phyloP scores from a whole-genome alignment of 371 early-diverging fungal species.

The Syncephalastrum racemosum region DNA sequence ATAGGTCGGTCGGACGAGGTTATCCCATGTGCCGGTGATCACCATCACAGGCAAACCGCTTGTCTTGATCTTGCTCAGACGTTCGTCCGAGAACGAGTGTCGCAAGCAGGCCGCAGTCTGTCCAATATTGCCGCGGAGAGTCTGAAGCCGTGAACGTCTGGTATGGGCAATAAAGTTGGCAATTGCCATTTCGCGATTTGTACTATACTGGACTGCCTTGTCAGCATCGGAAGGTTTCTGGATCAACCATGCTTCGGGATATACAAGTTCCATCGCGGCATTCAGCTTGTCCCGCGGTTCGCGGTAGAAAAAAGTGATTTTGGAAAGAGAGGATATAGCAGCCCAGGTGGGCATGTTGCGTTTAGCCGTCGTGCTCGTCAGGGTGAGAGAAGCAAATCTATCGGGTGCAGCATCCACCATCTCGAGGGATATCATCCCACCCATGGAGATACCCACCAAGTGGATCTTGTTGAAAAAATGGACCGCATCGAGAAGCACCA shows the following conservation, averaged over 20 bases:
- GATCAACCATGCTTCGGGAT: conserved; percentile 35
- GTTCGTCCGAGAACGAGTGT: conserved; percentile 37
- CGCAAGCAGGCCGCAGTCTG: conserved; percentile 39
- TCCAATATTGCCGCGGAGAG: conserved; percentile 33
- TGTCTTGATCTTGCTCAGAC: conserved; percentile 23
- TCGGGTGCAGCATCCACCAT: conserved; percentile 39
- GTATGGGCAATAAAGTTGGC: conserved; percentile 23
- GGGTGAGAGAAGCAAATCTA: conserved; percentile 41
- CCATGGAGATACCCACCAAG: conserved; percentile 77
- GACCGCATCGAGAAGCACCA: conserved; percentile 60
- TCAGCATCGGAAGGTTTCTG: conserved; percentile 21
- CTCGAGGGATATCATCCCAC: conserved; percentile 74
- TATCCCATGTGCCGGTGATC: conserved; percentile 41
- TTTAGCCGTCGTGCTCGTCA: conserved; percentile 46
- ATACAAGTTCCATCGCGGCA: conserved; percentile 33
- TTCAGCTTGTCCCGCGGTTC: conserved; percentile 36
- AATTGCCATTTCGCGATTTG: conserved; percentile 35
- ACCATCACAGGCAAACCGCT: conserved; percentile 38
- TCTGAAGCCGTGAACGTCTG: conserved; percentile 28
- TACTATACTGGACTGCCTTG: conserved; percentile 11
- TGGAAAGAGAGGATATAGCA: conserved; percentile 30
- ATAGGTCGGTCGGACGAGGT: conserved; percentile 29
- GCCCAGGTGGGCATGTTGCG: conserved; percentile 44
- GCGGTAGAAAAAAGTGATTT: conserved; percentile 28
- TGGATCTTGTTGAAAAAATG: conserved; percentile 64